Percentiles rank a stretch among this genome's conserved stretches.
Conservation (phyloP, 2,329 filamentous ascomycete species). For the Claviceps sp. region DNA sequence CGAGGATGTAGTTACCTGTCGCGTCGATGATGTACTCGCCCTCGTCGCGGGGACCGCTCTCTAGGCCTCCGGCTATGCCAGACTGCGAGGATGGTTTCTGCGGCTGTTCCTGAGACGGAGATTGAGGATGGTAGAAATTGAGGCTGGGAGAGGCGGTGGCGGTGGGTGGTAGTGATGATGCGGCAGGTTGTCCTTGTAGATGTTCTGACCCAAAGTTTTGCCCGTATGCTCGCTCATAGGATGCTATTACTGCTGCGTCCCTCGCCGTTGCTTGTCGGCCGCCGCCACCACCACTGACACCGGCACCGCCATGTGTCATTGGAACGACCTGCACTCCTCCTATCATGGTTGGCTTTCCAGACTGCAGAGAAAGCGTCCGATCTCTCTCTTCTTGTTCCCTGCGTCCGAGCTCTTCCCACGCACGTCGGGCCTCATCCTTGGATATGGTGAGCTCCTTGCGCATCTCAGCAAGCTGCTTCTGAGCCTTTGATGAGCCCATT, state of each 20-base stretch:
- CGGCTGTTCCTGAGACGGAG: slow-evolving; percentile 9
- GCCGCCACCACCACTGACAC: slow-evolving; percentile 36
- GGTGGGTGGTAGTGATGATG: slow-evolving; percentile 14
- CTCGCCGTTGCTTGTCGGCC: slow-evolving; percentile 37
- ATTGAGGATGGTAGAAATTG: slow-evolving; percentile 11
- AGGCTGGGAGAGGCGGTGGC: slow-evolving; percentile 16
- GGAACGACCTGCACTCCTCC: slow-evolving; percentile 92
- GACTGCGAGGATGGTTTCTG: neutral
- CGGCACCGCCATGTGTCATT: slow-evolving; percentile 43
- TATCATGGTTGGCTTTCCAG: slow-evolving; percentile 76
- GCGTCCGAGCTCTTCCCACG: slow-evolving; percentile 92
- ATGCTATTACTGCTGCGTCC: slow-evolving; percentile 14
- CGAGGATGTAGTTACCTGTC: slow-evolving; percentile 46
- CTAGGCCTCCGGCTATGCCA: slow-evolving; percentile 28
- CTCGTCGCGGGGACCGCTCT: slow-evolving; percentile 53
- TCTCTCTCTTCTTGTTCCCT: slow-evolving; percentile 90
- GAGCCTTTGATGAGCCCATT: slow-evolving; percentile 57
- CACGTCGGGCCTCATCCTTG: slow-evolving; percentile 86
- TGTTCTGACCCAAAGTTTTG: slow-evolving; percentile 23
- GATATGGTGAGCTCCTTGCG: slow-evolving; percentile 86
- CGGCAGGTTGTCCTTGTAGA: slow-evolving; percentile 25
- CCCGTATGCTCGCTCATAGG: slow-evolving; percentile 17
- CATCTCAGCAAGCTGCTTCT: slow-evolving; percentile 79
- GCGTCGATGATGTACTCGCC: slow-evolving; percentile 59
- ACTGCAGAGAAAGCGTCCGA: slow-evolving; percentile 68